Conservation (phyloP, 2,329 filamentous ascomycete genomes). For the Mollisiaceae sp. region DNA sequence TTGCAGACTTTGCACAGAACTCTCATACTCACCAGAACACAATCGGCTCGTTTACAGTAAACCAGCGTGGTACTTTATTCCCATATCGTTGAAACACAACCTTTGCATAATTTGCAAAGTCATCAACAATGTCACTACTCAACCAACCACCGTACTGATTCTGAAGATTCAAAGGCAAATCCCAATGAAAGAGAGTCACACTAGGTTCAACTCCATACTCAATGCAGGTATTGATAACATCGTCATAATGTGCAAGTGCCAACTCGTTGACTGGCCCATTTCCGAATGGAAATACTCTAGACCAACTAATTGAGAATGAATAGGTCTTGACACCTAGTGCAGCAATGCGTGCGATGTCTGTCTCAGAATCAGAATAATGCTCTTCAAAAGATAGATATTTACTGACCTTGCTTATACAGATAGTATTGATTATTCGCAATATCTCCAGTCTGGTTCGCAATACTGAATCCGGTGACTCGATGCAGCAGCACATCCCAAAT, state of each 20-base stretch:
- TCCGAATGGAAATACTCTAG: slow-evolving; percentile 56
- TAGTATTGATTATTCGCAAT: slow-evolving; percentile 58
- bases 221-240: slow-evolving; percentile 56
- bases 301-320: slow-evolving; percentile 59
- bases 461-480: slow-evolving; percentile 25
- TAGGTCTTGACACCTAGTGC: slow-evolving; percentile 57
- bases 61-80: slow-evolving; percentile 56
- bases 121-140: slow-evolving; percentile 52
- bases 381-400: slow-evolving; percentile 34
- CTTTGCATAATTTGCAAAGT: slow-evolving; percentile 58
- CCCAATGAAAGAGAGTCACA: slow-evolving; percentile 53
- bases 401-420: slow-evolving; percentile 58
- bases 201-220: slow-evolving; percentile 55
- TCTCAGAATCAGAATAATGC: neutral
- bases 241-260: slow-evolving; percentile 57
- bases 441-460: slow-evolving; percentile 53
- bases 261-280: slow-evolving; percentile 55
- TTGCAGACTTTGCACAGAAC: neutral
- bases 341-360: slow-evolving; percentile 57
- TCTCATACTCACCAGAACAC: slow-evolving; percentile 38
- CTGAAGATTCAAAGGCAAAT: slow-evolving; percentile 42
- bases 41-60: slow-evolving; percentile 58
- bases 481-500: slow-evolving; percentile 48
- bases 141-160: slow-evolving; percentile 50
- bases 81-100: slow-evolving; percentile 56